Base-by-base conservation (phyloP, 768 basidiomycete species). In the Amanita thiersii region DNA sequence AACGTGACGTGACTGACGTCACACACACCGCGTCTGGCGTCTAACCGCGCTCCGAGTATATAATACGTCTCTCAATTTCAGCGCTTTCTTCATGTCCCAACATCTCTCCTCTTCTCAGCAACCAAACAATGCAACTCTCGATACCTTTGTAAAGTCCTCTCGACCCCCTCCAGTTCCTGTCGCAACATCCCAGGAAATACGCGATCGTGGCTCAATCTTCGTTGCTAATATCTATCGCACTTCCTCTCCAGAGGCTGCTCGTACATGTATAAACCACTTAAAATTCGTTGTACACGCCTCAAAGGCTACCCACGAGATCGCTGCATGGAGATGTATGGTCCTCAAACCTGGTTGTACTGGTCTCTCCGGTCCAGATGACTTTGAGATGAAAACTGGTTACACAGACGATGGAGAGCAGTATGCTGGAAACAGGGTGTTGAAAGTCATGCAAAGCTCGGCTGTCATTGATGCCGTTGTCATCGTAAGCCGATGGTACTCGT, bases 371-470 rank as follows among this genome's bases (percentile, higher is more conserved):
- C 77, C 79, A 2, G 83, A 84, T 19, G 88, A 91, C 52, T 91
- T 89, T 50, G 76, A 79, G 56, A 58, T 88, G 20, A 57, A 63
- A 45, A 65, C 68, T 3, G 83, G 78, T 1, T 72, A 65, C 50
- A 75, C 78, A 33, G 89, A 92, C 50, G 89, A 88, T 37, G 85
- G 79, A 3, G 89, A 90, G 60, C 72, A 72, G 49, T 82, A 77
- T 69, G 86, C 74, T 20, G 81, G 82, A 19, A 66, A 62, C 11
- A 72, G 68, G 46, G 66, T 86, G 20, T 55, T 85, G 48, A 75
- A 70, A 49, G 72, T 77, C 9, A 83, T 92, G 81, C 70, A 77
- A 51, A 62, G 65, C n/a, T 69, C 77, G 47, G 80, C 76, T 1
- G 68, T 79, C 12, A 69, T 89, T 19, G 88, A 91, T 55, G 85